Conservation (phyloP, 495 filamentous ascomycete genomes). For the Filosporella fistucella region DNA sequence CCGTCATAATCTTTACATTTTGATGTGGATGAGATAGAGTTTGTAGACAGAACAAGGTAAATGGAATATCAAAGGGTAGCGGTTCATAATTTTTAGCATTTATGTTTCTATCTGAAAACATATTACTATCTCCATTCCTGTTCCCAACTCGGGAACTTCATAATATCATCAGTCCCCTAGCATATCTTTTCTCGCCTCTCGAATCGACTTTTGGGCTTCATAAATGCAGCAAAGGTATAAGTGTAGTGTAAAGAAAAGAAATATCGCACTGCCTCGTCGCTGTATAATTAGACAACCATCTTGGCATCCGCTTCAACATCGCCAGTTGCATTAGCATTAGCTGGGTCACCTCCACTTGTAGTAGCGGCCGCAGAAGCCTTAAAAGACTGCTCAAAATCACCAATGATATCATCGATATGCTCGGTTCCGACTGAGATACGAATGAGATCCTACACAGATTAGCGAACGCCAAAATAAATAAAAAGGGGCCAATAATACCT, state of each 20-base stretch:
- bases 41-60: too few relatives aligned
- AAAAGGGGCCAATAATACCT: conserved; percentile 35
- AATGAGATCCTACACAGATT: conserved; percentile 62
- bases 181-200: too few relatives aligned
- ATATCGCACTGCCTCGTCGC: neutral
- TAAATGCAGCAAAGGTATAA: conserved; percentile 9
- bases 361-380: conserved; percentile 37
- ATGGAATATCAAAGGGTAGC: too few relatives aligned
- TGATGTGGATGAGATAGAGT: too few relatives aligned
- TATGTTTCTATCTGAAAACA: too few relatives aligned
- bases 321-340: conserved; percentile 16
- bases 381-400: conserved; percentile 93
- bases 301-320: conserved; percentile 16
- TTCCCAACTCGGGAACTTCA: too few relatives aligned
- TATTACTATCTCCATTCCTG: too few relatives aligned
- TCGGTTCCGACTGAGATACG: conserved; percentile 96
- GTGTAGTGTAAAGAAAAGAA: too few relatives aligned
- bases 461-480: conserved; percentile 6
- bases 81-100: too few relatives aligned
- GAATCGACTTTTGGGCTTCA: too few relatives aligned
- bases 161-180: too few relatives aligned
- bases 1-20: too few relatives aligned
- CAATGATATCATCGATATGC: conserved; percentile 97
- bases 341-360: conserved; percentile 15
- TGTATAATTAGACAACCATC: conserved; percentile 16